These are phyloP conservation scores for Aureobasidium leucospermi DNA, from an alignment of 2,329 filamentous ascomycete species.

Conservation along the genomic window DNA sequence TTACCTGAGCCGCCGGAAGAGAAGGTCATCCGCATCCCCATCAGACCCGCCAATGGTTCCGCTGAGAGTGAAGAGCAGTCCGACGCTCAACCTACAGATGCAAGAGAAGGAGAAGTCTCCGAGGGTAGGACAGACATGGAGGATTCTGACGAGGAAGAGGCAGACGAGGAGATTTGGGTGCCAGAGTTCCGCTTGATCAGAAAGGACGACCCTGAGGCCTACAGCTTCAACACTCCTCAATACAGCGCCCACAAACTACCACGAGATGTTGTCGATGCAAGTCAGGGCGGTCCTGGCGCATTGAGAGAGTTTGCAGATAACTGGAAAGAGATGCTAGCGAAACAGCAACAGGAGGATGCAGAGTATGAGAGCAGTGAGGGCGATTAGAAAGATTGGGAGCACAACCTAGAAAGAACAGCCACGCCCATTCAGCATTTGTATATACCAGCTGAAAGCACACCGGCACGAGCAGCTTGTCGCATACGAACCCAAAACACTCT, in stretches of 20 bases:
- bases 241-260: constrained; percentile 96
- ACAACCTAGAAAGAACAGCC: background rate
- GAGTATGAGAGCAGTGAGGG: constrained; percentile 28
- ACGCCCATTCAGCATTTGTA: background rate
- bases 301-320: constrained; percentile 59
- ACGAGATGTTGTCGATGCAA: constrained; percentile 76
- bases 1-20: constrained; percentile 50
- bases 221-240: constrained; percentile 74
- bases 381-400: constrained; percentile 13
- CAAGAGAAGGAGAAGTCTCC: background rate
- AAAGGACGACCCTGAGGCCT: constrained; percentile 80
- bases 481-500: background rate
- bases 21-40: constrained; percentile 15
- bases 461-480: background rate
- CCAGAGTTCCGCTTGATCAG: constrained; percentile 79
- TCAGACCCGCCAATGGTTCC: background rate
- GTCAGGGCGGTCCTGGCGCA: constrained; percentile 55
- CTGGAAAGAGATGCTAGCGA: constrained; percentile 41
- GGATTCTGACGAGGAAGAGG: constrained; percentile 41
- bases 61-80: background rate
- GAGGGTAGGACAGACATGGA: constrained; percentile 17
- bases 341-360: constrained; percentile 31
- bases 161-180: constrained; percentile 47
- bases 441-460: background rate
- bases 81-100: background rate